Evolutionary conservation across 2,329 filamentous ascomycete species (phyloP).

Genomic region (Aspergillus spinulosporus): DNA sequence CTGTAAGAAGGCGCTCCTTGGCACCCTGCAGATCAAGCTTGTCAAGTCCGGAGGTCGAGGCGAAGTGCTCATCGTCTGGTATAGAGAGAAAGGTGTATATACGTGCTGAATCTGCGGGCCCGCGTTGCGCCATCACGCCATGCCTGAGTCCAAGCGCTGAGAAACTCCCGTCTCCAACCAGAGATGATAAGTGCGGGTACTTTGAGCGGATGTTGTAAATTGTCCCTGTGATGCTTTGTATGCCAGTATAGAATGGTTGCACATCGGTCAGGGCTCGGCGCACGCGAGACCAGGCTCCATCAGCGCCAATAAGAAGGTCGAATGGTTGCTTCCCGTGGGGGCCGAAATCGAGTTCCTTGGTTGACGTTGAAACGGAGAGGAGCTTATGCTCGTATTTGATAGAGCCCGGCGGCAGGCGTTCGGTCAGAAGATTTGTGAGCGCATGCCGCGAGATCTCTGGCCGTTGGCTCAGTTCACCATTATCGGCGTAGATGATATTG

Average conservation of each 20-base stretch:
- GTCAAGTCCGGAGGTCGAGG: slow-evolving; percentile 1
- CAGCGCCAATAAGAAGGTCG: slow-evolving; percentile 31
- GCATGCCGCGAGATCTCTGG: slow-evolving; percentile 30
- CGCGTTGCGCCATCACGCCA: slow-evolving; percentile 30
- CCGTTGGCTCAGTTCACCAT: slow-evolving; percentile 16
- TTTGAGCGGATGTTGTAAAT: slow-evolving; percentile 24
- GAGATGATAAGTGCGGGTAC: slow-evolving; percentile 25
- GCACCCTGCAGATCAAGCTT: not conserved
- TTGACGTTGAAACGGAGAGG: slow-evolving; percentile 11
- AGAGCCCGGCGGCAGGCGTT: slow-evolving; percentile 12
- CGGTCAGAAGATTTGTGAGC: slow-evolving; percentile 22
- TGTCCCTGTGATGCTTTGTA: slow-evolving; percentile 16
- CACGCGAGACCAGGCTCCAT: slow-evolving; percentile 32
- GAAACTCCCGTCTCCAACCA: slow-evolving; percentile 31
- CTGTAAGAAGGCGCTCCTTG: not conserved
- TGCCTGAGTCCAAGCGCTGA: slow-evolving; percentile 28
- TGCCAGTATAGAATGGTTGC: slow-evolving; percentile 25
- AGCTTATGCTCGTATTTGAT: slow-evolving; percentile 29
- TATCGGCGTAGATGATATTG: slow-evolving; percentile 3
- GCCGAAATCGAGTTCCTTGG: slow-evolving; percentile 23
- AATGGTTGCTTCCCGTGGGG: slow-evolving; percentile 8
- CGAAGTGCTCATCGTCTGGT: slow-evolving; percentile 6
- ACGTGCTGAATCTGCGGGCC: slow-evolving; percentile 24
- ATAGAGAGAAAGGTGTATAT: slow-evolving; percentile 27
- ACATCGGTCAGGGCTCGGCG: slow-evolving; percentile 23